phyloP scores from a whole-genome alignment of 2,329 filamentous ascomycete species.

The Mollisia scopiformis region DNA sequence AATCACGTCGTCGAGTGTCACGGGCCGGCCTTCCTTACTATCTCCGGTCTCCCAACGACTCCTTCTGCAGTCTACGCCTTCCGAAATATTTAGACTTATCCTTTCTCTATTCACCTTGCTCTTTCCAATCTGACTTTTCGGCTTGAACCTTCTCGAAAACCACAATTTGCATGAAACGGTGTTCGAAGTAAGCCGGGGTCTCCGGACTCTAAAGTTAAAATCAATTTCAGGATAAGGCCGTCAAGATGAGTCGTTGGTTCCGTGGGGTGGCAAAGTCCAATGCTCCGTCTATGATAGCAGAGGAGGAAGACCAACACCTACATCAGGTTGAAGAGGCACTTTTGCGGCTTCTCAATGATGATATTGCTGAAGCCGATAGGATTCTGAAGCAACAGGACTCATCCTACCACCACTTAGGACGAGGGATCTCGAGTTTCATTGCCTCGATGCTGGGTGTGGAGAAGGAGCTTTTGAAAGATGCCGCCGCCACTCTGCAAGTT shows the following conservation, averaged over 20 bases:
- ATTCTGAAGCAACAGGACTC: slow-evolving; percentile 74
- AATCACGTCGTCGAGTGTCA: neutral
- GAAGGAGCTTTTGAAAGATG: slow-evolving; percentile 86
- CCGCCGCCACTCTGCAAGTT: slow-evolving; percentile 69
- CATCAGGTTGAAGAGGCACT: slow-evolving; percentile 66
- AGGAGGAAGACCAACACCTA: slow-evolving; percentile 56
- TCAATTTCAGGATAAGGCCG: slow-evolving; percentile 3
- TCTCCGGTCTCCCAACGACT: neutral
- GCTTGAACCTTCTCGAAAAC: neutral
- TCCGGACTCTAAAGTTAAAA: slow-evolving; percentile 3
- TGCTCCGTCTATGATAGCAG: slow-evolving; percentile 32
- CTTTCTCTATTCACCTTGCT: neutral
- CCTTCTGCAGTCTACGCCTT: neutral
- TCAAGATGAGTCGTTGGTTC: slow-evolving; percentile 38
- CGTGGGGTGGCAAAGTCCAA: slow-evolving; percentile 28
- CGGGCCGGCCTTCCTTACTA: neutral
- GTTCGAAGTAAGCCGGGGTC: neutral
- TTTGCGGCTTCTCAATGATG: slow-evolving; percentile 81
- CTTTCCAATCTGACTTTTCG: neutral
- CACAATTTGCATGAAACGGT: neutral
- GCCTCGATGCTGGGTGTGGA: slow-evolving; percentile 88
- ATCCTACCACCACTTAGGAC: slow-evolving; percentile 85
- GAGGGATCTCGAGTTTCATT: slow-evolving; percentile 82
- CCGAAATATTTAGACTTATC: neutral
- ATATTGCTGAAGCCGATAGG: slow-evolving; percentile 81